phyloP scores from a whole-genome alignment of 164 flowering plant genomes.

The Paratinospora sagittata region DNA sequence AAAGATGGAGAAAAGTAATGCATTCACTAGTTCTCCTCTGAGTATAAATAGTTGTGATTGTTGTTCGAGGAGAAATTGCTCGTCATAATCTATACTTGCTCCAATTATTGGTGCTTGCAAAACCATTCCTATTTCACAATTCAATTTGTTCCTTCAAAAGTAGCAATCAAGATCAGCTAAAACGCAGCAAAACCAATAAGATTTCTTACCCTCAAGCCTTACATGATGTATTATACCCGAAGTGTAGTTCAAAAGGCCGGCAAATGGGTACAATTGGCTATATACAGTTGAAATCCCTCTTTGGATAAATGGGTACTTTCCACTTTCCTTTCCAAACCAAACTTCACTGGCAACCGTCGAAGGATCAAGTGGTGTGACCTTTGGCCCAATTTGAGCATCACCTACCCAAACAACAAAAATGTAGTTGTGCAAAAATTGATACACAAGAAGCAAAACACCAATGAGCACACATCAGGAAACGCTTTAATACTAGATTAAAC shows the following conservation, averaged over 20 bases:
- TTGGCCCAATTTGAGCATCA: conserved; percentile 63
- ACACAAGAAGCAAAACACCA: conserved; percentile 2
- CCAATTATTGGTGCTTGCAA: not conserved
- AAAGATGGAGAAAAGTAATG: not conserved
- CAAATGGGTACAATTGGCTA: conserved; percentile 77
- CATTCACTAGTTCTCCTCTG: not conserved
- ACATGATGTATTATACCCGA: conserved; percentile 95
- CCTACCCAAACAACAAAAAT: conserved; percentile 26
- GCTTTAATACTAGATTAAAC: no score
- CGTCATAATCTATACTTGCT: not conserved
- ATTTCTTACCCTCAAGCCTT: conserved; percentile 49
- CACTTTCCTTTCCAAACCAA: conserved; percentile 68
- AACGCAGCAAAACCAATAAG: no score
- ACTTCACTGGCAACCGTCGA: conserved; percentile 75
- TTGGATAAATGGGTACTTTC: conserved; percentile 32
- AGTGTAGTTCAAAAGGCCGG: conserved; percentile 76
- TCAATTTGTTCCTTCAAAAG: not conserved
- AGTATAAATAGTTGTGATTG: not conserved
- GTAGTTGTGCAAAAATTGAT: not conserved
- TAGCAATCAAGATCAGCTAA: not conserved
- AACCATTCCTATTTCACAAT: not conserved
- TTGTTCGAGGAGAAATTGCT: not conserved
- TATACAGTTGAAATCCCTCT: conserved; percentile 59
- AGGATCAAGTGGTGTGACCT: conserved; percentile 65
- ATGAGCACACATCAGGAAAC: not conserved